Evolutionary conservation across 768 basidiomycete genomes (phyloP).

Genomic region (Lentinula sp.): DNA sequence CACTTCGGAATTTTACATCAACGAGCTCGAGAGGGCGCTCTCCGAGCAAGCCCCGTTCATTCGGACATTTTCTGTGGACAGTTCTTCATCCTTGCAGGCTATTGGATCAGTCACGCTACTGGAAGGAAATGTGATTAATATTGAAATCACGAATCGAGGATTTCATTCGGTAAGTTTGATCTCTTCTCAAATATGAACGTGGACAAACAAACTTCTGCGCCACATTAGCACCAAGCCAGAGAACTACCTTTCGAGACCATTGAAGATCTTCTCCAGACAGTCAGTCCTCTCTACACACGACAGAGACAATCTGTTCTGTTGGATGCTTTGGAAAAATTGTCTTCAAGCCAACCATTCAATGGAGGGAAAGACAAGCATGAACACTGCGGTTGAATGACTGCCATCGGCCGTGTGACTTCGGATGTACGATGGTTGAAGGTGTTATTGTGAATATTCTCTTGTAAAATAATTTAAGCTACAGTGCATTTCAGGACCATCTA

Average conservation of each 20-base stretch:
- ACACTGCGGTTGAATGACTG: background rate
- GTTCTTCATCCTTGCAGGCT: constrained; percentile 39
- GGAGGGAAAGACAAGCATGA: background rate
- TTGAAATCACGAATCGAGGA: constrained; percentile 48
- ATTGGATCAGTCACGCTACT: constrained; percentile 48
- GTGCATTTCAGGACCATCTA: background rate
- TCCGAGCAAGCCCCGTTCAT: constrained; percentile 57
- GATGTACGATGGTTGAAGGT: background rate
- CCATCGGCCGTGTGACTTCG: background rate
- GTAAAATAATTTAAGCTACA: too few relatives aligned
- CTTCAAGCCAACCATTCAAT: background rate
- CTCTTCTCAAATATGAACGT: background rate
- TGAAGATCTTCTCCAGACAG: constrained; percentile 48
- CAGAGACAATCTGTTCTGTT: constrained; percentile 34
- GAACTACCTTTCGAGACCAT: constrained; percentile 46
- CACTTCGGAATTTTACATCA: constrained; percentile 12
- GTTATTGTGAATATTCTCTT: too few relatives aligned
- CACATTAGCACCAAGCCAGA: constrained; percentile 3
- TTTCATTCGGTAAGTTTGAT: constrained; percentile 40
- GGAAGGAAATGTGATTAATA: constrained; percentile 42
- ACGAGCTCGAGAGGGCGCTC: constrained; percentile 51
- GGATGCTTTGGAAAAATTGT: constrained; percentile 33
- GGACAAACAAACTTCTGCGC: too few relatives aligned
- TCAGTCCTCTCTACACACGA: constrained; percentile 48
- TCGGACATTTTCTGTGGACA: constrained; percentile 34